Conservation (phyloP, 257 asterid species). For the Solanum lignicaule region DNA sequence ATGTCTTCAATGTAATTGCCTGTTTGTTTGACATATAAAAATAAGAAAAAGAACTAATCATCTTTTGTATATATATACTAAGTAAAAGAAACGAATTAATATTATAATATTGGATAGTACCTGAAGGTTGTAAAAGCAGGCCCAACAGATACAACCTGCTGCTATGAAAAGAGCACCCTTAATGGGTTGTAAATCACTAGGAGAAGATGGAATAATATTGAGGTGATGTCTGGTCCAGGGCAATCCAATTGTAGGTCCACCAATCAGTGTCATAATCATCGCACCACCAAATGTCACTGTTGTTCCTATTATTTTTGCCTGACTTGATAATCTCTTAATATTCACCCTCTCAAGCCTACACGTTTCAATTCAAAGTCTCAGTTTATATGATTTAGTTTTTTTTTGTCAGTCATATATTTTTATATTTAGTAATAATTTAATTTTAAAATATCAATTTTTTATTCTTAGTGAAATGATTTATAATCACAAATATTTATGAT, state of each 20-base stretch:
- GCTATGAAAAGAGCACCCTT: constrained; percentile 50
- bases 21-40: background rate
- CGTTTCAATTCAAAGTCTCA: background rate
- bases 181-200: constrained; percentile 17
- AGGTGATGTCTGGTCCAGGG: constrained; percentile 41
- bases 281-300: constrained; percentile 64
- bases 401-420: too few species aligned
- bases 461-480: too few species aligned
- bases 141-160: constrained; percentile 37
- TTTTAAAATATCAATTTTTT: too few species aligned
- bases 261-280: constrained; percentile 52
- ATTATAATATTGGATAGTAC: constrained; percentile 9
- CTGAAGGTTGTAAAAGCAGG: constrained; percentile 58
- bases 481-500: too few species aligned
- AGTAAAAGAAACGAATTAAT: background rate
- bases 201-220: background rate
- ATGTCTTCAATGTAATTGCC: constrained; percentile 46
- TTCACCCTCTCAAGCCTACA: constrained; percentile 60
- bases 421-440: too few species aligned
- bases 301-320: constrained; percentile 57
- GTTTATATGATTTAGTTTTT: too few species aligned
- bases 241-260: constrained; percentile 35
- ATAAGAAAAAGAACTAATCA: background rate
- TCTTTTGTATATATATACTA: too few species aligned
- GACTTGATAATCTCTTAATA: constrained; percentile 30